Evolutionary conservation across 2,329 filamentous ascomycete genomes (phyloP).

Genomic region (Sporothrix pallida): DNA sequence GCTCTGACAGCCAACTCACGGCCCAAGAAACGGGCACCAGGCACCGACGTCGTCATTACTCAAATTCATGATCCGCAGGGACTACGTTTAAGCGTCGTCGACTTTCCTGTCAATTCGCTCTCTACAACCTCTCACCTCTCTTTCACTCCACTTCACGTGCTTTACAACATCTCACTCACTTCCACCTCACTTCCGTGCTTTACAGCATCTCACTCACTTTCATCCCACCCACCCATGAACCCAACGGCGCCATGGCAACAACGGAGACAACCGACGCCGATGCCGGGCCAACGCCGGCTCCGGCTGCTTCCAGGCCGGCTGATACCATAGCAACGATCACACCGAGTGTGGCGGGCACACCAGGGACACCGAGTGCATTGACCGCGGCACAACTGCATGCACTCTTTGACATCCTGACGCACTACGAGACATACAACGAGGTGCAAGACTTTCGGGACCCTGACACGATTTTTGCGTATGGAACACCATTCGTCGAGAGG

Average conservation of each 20-base stretch:
- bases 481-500: constrained; percentile 65
- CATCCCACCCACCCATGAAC: not conserved
- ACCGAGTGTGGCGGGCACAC: no score
- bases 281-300: not conserved
- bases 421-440: constrained; percentile 67
- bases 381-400: constrained; percentile 54
- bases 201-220: no score
- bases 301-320: not conserved
- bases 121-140: no score
- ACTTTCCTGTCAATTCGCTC: not conserved
- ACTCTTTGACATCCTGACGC: constrained; percentile 65
- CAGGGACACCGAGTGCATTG: not conserved
- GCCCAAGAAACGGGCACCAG: not conserved
- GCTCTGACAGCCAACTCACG: not conserved
- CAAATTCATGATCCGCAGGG: not conserved
- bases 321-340: not conserved
- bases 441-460: constrained; percentile 74
- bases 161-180: no score
- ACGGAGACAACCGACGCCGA: not conserved
- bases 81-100: not conserved
- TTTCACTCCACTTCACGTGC: not conserved
- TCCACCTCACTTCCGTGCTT: no score
- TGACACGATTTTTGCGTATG: constrained; percentile 68
- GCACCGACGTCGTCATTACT: constrained; percentile 20
- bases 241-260: not conserved